Base-by-base conservation (phyloP, 768 basidiomycete species). In the Stropharia rugosoannulata region DNA sequence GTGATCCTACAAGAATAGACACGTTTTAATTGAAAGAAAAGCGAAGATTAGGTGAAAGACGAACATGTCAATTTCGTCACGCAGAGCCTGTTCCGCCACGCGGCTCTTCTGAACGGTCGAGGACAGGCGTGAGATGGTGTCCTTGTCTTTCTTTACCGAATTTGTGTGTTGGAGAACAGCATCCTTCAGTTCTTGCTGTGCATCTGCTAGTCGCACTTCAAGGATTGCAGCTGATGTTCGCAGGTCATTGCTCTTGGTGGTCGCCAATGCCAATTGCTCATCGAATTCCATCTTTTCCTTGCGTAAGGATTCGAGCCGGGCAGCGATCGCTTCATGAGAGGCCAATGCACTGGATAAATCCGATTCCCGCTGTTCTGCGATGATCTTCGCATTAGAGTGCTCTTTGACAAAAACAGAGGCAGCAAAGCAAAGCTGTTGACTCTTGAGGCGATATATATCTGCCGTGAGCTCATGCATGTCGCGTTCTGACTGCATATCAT, bases 51-150 rank as follows among this genome's bases (percentile, higher is more conserved):
- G 52, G 36, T 49, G 51, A 1, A 38, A 13, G 19, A 79, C 85
- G 53, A 60, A 92, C 93, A 77, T 74, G 36, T 86, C 81, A 41
- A 90, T 75, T 58, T 94, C 91, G 25, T 78, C 78, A 35, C 82
- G 77, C 51, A 95, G 75, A 4, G 79, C 81, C 32, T 85, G 84
- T 66, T 94, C 90, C 4, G 86, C 83, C 58, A 79, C 79, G 60
- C 83, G 80, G 57, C 71, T 76, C 70, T 82, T 81, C 58, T 83
- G 78, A 35, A 86, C 66, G 5, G 81, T 74, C 13, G 67, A 66
- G 0, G 79, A 76, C 37, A 89, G 68, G 19, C 80, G 74, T 55
- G 82, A 77, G 8, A 73, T 64, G 0, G 72, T 59, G 25, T 83
- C 75, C 39, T 72, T 75, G 49, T 84, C 82, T 55, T 75, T 80